Conservation (phyloP, 2,329 filamentous ascomycete species). For the Aspergillus unguis region DNA sequence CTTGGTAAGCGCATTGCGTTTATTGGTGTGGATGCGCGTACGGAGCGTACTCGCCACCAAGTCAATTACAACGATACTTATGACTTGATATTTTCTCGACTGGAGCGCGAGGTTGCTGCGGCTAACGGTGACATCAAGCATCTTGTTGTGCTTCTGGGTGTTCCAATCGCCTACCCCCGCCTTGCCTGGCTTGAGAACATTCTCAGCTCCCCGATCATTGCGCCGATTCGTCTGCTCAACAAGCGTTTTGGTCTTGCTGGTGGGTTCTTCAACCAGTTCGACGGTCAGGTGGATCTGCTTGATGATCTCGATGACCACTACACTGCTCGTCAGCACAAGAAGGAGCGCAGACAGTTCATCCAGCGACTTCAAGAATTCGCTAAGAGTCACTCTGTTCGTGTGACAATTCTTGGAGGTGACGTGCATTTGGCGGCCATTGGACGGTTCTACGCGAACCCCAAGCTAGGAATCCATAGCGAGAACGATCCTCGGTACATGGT, state of each 20-base stretch:
- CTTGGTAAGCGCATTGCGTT: constrained; percentile 64
- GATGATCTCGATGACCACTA: constrained; percentile 71
- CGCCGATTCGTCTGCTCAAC: constrained; percentile 83
- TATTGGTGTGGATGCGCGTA: constrained; percentile 58
- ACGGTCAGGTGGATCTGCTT: constrained; percentile 67
- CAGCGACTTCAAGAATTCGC: constrained; percentile 60
- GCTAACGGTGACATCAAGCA: constrained; percentile 59
- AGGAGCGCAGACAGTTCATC: constrained; percentile 73
- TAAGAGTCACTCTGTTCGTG: constrained; percentile 53
- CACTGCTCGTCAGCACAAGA: constrained; percentile 86
- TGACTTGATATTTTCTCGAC: constrained; percentile 56
- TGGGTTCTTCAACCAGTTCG: constrained; percentile 87
- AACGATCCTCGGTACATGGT: constrained; percentile 62
- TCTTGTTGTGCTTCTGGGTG: constrained; percentile 61
- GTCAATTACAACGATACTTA: constrained; percentile 77
- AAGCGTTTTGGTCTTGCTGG: constrained; percentile 84
- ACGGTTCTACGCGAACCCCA: constrained; percentile 62
- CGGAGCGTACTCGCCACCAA: constrained; percentile 83
- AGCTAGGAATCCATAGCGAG: constrained; percentile 54
- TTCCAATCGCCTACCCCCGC: constrained; percentile 69
- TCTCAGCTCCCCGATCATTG: constrained; percentile 79
- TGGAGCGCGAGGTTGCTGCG: constrained; percentile 51
- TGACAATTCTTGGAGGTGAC: constrained; percentile 63
- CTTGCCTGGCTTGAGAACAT: constrained; percentile 97
- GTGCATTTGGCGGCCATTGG: constrained; percentile 63